Conservation (phyloP, 2,329 filamentous ascomycete species). For the Biscogniauxia marginata region DNA sequence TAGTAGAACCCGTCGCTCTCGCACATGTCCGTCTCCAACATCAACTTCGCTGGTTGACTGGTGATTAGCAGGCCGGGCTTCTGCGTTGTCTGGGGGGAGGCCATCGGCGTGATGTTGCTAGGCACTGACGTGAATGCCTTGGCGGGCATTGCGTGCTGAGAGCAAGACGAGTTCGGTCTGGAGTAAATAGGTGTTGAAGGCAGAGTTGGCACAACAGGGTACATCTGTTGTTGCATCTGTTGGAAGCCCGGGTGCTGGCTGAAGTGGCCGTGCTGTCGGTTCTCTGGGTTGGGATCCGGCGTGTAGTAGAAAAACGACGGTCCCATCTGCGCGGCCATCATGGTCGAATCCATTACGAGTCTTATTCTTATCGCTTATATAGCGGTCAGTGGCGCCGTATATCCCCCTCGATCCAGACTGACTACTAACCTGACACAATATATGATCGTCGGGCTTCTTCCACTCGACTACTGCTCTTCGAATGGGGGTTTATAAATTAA, state of each 20-base stretch:
- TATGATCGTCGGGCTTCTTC: too few species aligned
- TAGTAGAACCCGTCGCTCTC: conserved; percentile 66
- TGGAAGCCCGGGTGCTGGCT: conserved; percentile 60
- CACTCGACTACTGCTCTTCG: conserved; percentile 14
- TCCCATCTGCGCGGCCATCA: conserved; percentile 60
- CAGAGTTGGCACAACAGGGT: conserved; percentile 55
- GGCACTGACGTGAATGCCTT: conserved; percentile 58
- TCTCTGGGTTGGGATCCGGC: conserved; percentile 70
- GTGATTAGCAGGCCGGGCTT: conserved; percentile 67
- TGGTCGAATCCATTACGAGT: conserved; percentile 56
- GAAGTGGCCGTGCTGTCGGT: conserved; percentile 74
- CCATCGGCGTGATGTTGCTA: conserved; percentile 69
- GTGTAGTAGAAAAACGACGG: conserved; percentile 87
- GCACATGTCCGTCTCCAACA: conserved; percentile 74
- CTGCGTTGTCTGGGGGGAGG: conserved; percentile 72
- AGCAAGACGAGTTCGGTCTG: conserved; percentile 63
- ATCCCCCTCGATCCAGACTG: conserved; percentile 8
- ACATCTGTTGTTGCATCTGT: conserved; percentile 51
- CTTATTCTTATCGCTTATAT: conserved; percentile 9
- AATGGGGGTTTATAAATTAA: conserved; percentile 28
- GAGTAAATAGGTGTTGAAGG: conserved; percentile 65
- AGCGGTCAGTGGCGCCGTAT: conserved; percentile 25
- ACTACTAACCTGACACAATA: conserved; percentile 33
- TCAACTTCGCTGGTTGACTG: conserved; percentile 42
- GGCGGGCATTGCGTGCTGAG: conserved; percentile 51